Conservation (phyloP, 2,329 filamentous ascomycete genomes). For the Alternaria sp. region DNA sequence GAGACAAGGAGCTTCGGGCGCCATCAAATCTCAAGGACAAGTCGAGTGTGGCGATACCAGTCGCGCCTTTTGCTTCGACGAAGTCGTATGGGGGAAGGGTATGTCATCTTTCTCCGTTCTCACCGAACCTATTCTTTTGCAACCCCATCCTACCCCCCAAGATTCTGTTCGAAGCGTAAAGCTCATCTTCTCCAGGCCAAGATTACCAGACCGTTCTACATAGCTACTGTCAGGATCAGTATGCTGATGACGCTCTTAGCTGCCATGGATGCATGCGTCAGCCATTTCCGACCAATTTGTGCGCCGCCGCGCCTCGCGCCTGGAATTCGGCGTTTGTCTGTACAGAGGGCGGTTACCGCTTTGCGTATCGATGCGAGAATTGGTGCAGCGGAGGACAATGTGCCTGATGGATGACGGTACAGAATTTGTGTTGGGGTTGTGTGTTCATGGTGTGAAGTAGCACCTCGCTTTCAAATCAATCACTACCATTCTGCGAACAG, state of each 20-base stretch:
- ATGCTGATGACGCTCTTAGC: slow-evolving; percentile 24
- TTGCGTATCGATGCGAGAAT: slow-evolving; percentile 18
- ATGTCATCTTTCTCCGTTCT: not conserved
- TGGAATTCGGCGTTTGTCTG: slow-evolving; percentile 31
- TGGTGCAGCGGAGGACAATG: slow-evolving; percentile 18
- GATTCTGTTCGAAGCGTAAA: not conserved
- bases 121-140: not conserved
- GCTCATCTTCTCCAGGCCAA: slow-evolving; percentile 17
- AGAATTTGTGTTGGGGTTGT: not conserved
- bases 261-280: slow-evolving; percentile 29
- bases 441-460: not conserved
- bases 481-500: fast-evolving
- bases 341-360: slow-evolving; percentile 15
- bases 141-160: not conserved
- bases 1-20: not conserved
- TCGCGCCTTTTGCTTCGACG: slow-evolving; percentile 24
- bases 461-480: not conserved
- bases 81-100: slow-evolving; percentile 24
- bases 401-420: not conserved
- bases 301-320: slow-evolving; percentile 24
- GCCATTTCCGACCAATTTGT: slow-evolving; percentile 20
- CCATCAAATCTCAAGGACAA: not conserved
- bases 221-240: slow-evolving; percentile 30
- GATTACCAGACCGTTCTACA: slow-evolving; percentile 28
- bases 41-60: slow-evolving; percentile 17